A percentile compares a stretch with the other conserved stretches of the same genome.
Conservation (phyloP, 2,329 filamentous ascomycete species). For the Neonectria sp. region DNA sequence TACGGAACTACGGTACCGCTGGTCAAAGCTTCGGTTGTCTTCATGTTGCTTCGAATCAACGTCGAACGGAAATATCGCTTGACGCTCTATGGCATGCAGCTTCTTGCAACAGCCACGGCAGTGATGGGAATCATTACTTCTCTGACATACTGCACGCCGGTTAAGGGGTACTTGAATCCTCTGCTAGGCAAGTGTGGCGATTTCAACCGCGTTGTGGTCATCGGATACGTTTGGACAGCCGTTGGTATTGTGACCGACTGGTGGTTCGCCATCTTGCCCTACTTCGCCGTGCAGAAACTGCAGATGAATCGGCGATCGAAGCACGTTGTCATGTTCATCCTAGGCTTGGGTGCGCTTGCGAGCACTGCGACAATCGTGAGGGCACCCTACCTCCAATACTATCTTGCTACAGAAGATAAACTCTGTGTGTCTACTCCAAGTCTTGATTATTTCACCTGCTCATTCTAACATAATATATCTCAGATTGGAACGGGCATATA, state of each 20-base stretch:
- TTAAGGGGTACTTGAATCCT: background rate
- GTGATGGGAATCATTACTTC: background rate
- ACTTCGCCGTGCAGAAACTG: slow-evolving; percentile 14
- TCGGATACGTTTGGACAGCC: slow-evolving; percentile 21
- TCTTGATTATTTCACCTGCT: background rate
- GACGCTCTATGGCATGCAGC: background rate
- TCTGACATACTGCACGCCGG: background rate
- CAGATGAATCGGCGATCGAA: slow-evolving; percentile 21
- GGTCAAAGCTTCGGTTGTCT: background rate
- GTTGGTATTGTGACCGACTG: slow-evolving; percentile 23
- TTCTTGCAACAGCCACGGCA: background rate
- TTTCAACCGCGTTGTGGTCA: background rate
- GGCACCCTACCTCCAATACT: slow-evolving; percentile 22
- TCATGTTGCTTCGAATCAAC: background rate
- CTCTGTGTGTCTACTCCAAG: background rate
- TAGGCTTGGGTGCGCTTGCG: slow-evolving; percentile 19
- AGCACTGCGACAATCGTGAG: slow-evolving; percentile 13
- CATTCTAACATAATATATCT: background rate
- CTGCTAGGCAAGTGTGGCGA: slow-evolving; percentile 4
- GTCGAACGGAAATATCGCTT: background rate
- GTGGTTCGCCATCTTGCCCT: slow-evolving; percentile 20
- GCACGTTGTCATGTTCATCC: slow-evolving; percentile 9
- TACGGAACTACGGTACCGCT: background rate
- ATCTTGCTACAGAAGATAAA: slow-evolving; percentile 8
- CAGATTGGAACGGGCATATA: background rate